Conservation (phyloP, 176 grass and related monocot genomes). For the Typha latifolia region DNA sequence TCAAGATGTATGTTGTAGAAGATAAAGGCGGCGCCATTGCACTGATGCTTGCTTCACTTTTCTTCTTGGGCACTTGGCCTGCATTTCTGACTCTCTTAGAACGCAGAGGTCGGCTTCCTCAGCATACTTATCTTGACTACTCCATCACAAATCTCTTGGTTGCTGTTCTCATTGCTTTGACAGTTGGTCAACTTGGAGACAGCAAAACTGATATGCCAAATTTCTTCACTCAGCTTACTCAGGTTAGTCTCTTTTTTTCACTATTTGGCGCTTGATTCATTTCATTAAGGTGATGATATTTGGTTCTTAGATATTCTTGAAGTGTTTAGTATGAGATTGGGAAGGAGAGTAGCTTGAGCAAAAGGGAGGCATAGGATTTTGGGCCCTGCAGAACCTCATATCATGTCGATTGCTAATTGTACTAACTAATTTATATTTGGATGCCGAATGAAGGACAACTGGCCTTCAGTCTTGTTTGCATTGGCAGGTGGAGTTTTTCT, state of each 20-base stretch:
- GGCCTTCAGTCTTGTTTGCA: slow-evolving; percentile 64
- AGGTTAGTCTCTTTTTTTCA: slow-evolving; percentile 20
- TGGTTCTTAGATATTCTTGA: no score
- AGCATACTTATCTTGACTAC: slow-evolving; percentile 81
- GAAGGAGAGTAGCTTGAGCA: no score
- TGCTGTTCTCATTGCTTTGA: slow-evolving; percentile 46
- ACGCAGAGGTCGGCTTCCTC: slow-evolving; percentile 50
- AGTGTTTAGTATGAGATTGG: no score
- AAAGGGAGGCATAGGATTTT: no score
- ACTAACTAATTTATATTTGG: background rate
- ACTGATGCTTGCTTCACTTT: slow-evolving; percentile 56
- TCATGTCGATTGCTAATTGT: background rate
- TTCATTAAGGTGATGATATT: no score
- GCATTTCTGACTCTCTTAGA: slow-evolving; percentile 59
- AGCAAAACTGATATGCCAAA: slow-evolving; percentile 42
- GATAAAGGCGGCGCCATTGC: slow-evolving; percentile 75
- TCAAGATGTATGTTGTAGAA: slow-evolving; percentile 52
- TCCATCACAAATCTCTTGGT: slow-evolving; percentile 59
- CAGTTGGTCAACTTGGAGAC: slow-evolving; percentile 52
- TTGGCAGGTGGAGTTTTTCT: slow-evolving; percentile 62
- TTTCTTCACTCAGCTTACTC: slow-evolving; percentile 59
- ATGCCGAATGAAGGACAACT: slow-evolving; percentile 41
- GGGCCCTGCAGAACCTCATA: no score
- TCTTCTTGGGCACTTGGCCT: slow-evolving; percentile 69
- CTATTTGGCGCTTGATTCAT: background rate